Evolutionary conservation across 805 yeast genomes (phyloP).

Genomic region (Grigorovia transvaalensis): DNA sequence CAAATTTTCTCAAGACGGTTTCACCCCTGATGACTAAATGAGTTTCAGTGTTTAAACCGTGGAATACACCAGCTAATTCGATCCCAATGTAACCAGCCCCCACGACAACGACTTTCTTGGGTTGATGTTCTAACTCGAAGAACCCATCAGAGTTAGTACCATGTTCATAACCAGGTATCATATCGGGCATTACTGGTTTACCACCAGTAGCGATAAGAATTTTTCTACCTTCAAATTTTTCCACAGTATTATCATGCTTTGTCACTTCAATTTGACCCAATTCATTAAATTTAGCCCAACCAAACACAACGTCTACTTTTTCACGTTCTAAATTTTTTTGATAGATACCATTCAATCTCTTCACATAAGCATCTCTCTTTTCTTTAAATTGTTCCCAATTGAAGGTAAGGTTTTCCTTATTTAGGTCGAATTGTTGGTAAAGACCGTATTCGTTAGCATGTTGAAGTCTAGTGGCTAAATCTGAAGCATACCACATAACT

Average conservation of each 20-base stretch:
- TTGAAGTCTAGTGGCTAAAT: conserved; percentile 62
- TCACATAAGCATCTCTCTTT: conserved; percentile 86
- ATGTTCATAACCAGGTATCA: conserved; percentile 68
- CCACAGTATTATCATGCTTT: conserved; percentile 48
- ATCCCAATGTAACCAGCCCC: conserved; percentile 98
- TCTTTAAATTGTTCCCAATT: conserved; percentile 74
- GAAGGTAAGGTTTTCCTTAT: conserved; percentile 48
- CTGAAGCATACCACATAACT: conserved; percentile 97
- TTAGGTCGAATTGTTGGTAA: conserved; percentile 41
- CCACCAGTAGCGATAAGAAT: conserved; percentile 93
- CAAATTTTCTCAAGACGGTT: conserved; percentile 81
- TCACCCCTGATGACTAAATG: conserved; percentile 86
- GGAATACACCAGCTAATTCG: conserved; percentile 90
- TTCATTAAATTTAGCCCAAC: conserved; percentile 70
- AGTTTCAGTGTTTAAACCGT: conserved; percentile 77
- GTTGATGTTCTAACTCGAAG: conserved; percentile 70
- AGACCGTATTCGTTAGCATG: conserved; percentile 83
- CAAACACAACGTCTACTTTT: conserved; percentile 78
- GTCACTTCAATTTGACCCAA: conserved; percentile 72
- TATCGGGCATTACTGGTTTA: conserved; percentile 53
- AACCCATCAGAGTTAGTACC: conserved; percentile 90
- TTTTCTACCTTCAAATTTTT: conserved; percentile 66
- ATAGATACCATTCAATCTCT: conserved; percentile 85
- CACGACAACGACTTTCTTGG: conserved; percentile 84
- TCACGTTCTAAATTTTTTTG: conserved; percentile 80